Base-by-base conservation (phyloP, 257 asterid species). In the Cynanchum wilfordii region DNA sequence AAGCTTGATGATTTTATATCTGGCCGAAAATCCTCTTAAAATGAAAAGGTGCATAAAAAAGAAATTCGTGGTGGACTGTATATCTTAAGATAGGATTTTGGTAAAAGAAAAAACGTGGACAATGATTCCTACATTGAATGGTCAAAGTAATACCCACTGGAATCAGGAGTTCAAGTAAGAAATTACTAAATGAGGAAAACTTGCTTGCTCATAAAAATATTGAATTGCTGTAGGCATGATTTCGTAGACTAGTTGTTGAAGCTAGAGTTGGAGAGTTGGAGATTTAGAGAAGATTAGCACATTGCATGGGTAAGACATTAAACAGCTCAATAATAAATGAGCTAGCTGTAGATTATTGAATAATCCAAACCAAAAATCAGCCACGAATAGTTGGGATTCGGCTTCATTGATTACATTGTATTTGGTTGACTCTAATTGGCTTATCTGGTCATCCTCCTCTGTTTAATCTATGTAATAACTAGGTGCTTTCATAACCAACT, bases 331-430 rank as follows among this genome's bases (percentile, higher is more conserved):
- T 1, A 30, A 7, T 62, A 17, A 63, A 63, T 63, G 25, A 36
- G 68, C 38, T 30, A 63, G 49, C 27, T 49, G n/a, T 47, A 62
- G 12, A 27, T 38, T 60, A 10, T 49, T 49, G 76, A 63, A 51
- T 73, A n/a, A 65, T 44, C 66, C 42, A n/a, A 24, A 52, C 27
- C 24, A 25, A 9, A 38, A 24, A 22, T 13, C 24, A 60, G 33
- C 6, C 50, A 60, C 17, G 17, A n/a, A 6, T 56, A 19, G 19
- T 24, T 27, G 12, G 45, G 16, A 57, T 45, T 45, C 5, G 36
- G 60, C 17, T 75, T 75, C 47, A 76, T 62, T 33, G 29, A 69
- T 76, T 75, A 24, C 5, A 33, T 69, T 45, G 47, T 57, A 24
- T 69, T 10, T 50, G 45, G 44, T 10, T 0, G 25, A 42, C 19